Base-by-base conservation (phyloP, 192 early-diverging fungal species). In the Podila verticillata region DNA sequence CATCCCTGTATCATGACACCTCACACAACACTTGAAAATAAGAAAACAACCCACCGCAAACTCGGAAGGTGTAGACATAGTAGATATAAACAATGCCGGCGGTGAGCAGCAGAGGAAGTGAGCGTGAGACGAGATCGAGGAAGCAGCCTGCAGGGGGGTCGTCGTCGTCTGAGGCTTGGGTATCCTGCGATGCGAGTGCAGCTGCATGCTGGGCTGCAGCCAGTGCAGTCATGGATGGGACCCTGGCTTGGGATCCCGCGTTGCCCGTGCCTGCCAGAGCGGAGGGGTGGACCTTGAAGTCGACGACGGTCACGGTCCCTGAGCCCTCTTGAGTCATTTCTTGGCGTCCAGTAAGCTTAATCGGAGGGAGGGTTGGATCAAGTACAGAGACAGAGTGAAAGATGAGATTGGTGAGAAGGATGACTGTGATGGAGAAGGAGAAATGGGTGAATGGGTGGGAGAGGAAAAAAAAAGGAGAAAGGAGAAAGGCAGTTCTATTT, bases 221-320 rank as follows among this genome's bases (percentile, higher is more conserved):
- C 12, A 80, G 31, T 0, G 77, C 66, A 13, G 74, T 48, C 30
- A 66, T 57, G 28, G 48, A 24, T 22, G 67, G 44, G 20, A 15
- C 39, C 39, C 12, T 17, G 39, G 39, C 17, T 15, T 44, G 39
- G 39, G 39, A 44, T 15, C 62, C 64, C 7, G n/a, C 29, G 19
- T 57, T 47, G 19, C 15, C 29, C 0, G 60, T 20, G 24, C 8
- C 4, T 20, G 68, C 68, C 26, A 79, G 51, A 3, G 75, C 75
- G 8, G 77, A 80, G 26, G 77, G 59, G 36, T 80, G 77, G 57
- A 80, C 48, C 28, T 62, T 80, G 61, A 70, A 72, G 36, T 62
- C 74, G 22, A 44, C 49, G 15, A 70, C 28, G 13, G 66, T 64
- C 32, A 67, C 30, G 22, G 35, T 56, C 5, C 28, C 56, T 28